Conservation (phyloP, 148 eudicot genomes). For the Rhododendron williamsianum region DNA sequence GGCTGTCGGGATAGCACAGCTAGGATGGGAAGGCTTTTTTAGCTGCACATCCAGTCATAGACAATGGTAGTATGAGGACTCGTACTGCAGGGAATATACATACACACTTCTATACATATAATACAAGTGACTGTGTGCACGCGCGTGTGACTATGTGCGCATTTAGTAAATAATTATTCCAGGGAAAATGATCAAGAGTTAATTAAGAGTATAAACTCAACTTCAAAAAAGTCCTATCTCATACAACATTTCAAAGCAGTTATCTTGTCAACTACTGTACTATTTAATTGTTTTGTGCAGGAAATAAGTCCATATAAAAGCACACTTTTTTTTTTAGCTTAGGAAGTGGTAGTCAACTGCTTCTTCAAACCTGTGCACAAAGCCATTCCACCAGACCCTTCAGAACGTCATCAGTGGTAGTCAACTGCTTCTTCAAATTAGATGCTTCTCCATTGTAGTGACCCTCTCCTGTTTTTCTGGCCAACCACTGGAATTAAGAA, state of each 20-base stretch:
- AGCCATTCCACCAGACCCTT: slow-evolving; percentile 85
- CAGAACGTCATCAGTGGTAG: slow-evolving; percentile 50
- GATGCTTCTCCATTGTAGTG: slow-evolving; percentile 53
- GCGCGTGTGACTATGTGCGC: not conserved
- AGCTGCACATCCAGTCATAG: slow-evolving; percentile 48
- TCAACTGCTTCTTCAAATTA: slow-evolving; percentile 49
- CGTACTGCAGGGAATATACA: not conserved
- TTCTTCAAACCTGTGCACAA: slow-evolving; percentile 83
- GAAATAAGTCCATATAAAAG: not conserved
- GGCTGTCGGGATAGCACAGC: slow-evolving; percentile 68
- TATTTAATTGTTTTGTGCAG: not conserved
- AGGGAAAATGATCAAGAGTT: not conserved
- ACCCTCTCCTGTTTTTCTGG: slow-evolving; percentile 46
- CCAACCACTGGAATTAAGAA: slow-evolving; percentile 50
- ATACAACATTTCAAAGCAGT: not conserved
- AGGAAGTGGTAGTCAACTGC: slow-evolving; percentile 14
- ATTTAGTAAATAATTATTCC: not conserved
- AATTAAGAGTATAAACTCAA: not conserved
- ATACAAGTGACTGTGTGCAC: not conserved
- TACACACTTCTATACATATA: not conserved
- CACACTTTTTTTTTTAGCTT: not conserved
- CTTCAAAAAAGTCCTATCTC: not conserved
- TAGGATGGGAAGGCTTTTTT: slow-evolving; percentile 83
- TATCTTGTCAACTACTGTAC: not conserved
- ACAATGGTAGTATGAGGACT: not conserved